phyloP scores from a whole-genome alignment of 169 alveolate species.

The Besnoitia besnoiti region DNA sequence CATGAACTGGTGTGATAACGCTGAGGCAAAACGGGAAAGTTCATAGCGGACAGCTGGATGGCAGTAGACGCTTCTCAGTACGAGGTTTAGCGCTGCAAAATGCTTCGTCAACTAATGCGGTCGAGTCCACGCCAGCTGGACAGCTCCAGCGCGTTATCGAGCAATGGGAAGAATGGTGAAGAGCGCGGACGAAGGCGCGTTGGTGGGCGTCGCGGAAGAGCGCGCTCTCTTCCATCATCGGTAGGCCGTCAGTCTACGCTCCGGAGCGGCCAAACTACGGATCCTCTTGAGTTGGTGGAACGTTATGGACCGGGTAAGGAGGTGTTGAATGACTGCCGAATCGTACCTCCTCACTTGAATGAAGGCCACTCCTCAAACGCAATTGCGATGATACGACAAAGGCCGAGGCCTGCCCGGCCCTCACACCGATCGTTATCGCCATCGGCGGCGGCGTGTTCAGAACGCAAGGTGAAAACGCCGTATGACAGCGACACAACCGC shows the following conservation, averaged over 20 bases:
- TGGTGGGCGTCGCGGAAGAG: neutral
- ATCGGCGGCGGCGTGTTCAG: neutral
- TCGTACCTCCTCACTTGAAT: constrained; percentile 29
- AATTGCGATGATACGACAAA: neutral
- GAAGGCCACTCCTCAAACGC: constrained; percentile 11
- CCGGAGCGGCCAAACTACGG: constrained; percentile 37
- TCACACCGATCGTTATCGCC: neutral
- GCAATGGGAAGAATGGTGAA: neutral
- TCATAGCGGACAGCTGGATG: no score
- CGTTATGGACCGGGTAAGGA: neutral
- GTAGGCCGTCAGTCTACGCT: neutral
- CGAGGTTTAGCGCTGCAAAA: no score
- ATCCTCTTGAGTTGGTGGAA: neutral
- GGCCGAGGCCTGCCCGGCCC: constrained; percentile 20
- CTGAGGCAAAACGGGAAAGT: no score
- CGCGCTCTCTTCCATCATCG: neutral
- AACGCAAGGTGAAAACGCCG: neutral
- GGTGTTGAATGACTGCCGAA: neutral
- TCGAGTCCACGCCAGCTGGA: neutral
- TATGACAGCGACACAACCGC: neutral
- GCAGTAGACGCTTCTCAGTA: no score
- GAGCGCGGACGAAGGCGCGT: neutral
- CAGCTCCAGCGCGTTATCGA: neutral
- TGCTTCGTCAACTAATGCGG: neutral
- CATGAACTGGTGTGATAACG: no score